Base-by-base conservation (phyloP, 2,329 filamentous ascomycete genomes). In the Alternaria sp. region DNA sequence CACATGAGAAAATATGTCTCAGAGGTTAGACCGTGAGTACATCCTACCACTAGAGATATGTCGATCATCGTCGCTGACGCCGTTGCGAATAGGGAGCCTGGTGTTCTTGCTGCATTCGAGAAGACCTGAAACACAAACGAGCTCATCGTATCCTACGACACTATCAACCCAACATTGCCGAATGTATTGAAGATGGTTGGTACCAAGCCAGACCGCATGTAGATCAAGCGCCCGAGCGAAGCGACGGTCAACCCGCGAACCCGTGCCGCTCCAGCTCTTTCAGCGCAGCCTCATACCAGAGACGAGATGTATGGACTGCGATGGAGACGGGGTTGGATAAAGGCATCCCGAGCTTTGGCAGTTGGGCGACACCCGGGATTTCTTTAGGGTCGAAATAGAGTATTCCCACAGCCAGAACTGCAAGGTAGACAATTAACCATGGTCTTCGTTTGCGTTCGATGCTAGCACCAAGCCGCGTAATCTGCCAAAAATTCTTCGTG, bases 1-100 rank as follows among this genome's bases (percentile, higher is more conserved):
- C 76, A 2, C 80, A 82, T 50, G 80, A 82, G 67, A 77, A 77
- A 80, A 60, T 76, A 78, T 62, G 73, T 75, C 1, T 82, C 80
- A 80, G 80, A 82, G 37, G 78, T 79, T 3, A 69, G 78, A 42
- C 56, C 50, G 55, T 54, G 40, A 54, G 62, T 63, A 34, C 41
- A 14, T 28, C 10, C 5, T 2, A 34, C 6, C 37, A 9, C 17
- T 0, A 46, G 14, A 2, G 17, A 46, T 4, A n/a, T 11, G 17
- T 7, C 42, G 2, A 23, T 10, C n/a, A 23, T 5, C 11, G 11
- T 17, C 5, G 5, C 50, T 57, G 6, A 57, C 3, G 3, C 42
- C 26, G 7, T 44, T 33, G 29, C 11, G 26, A 14, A 17, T 9
- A 54, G 55, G 31, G 80, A 82, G 62, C 79, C 79, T 8, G 71